phyloP scores from a whole-genome alignment of 306 rosid species.

The Ziziphus jujuba region DNA sequence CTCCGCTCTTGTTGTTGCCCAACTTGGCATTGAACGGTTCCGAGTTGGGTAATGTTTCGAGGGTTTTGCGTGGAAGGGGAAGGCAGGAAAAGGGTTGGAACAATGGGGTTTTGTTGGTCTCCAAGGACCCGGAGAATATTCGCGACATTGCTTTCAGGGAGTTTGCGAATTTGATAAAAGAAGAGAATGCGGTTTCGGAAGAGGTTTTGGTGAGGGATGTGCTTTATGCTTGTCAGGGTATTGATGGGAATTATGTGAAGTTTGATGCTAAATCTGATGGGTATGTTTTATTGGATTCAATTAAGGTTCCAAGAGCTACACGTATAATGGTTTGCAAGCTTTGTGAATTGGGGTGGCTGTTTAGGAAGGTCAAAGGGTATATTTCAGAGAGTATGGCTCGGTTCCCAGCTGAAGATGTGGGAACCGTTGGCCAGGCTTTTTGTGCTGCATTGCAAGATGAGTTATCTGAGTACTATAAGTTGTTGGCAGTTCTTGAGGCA shows the following conservation, averaged over 20 bases:
- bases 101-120: conserved; percentile 66
- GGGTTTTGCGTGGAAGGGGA: conserved; percentile 25
- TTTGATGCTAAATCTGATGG: conserved; percentile 48
- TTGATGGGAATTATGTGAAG: conserved; percentile 77
- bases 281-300: conserved; percentile 47
- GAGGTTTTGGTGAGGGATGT: conserved; percentile 88
- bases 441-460: conserved; percentile 95
- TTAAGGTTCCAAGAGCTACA: conserved; percentile 71
- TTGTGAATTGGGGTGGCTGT: conserved; percentile 83
- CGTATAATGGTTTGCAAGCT: conserved; percentile 67
- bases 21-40: conserved; percentile 41
- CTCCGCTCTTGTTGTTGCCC: conserved; percentile 62
- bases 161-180: conserved; percentile 61
- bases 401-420: conserved; percentile 77
- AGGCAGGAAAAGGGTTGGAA: conserved; percentile 48
- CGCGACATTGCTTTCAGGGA: conserved; percentile 73
- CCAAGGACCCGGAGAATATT: conserved; percentile 72
- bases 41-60: conserved; percentile 33
- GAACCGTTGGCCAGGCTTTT: conserved; percentile 90
- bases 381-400: conserved; percentile 71
- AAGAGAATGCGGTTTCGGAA: conserved; percentile 74
- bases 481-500: conserved; percentile 81
- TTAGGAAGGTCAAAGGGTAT: conserved; percentile 71
- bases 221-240: conserved; percentile 89
- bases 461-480: conserved; percentile 83